Base-by-base conservation (phyloP, 1,284 basidiomycete genomes). In the Pyrrhoderma noxium region DNA sequence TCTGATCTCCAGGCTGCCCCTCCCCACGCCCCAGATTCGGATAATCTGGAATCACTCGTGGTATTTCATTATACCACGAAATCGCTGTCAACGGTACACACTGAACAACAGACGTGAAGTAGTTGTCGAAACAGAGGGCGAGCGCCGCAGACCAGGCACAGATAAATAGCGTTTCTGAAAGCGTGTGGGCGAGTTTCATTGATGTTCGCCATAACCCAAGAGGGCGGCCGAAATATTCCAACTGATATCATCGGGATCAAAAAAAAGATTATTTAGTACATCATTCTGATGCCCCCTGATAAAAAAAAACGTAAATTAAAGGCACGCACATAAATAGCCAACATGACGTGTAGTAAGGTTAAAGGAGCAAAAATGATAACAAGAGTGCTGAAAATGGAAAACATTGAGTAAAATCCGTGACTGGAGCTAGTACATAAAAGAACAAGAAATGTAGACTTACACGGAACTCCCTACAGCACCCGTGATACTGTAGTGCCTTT, bases 91-190 rank as follows among this genome's bases (percentile, higher is more conserved):
- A 56, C 1, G 80, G 71, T 0, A 82, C 75, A 61, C 92, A 95
- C 34, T 85, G 81, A 51, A 94, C 78, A 23, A 82, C 70, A 25
- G 90, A 90, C 2, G 91, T 93, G 67, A 93, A 91, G 67, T 86
- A 92, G 63, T 94, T 92, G 73, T 95, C 90, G 65, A 94, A 90
- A 53, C 80, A 82, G 47, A 94, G 80, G 11, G 89, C 85, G 41
- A 95, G 75, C 27, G 88, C 83, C n/a, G 90, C 87, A 54, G 89
- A 90, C 91, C 92, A 95, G 18, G 88, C 79, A 67, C 89, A 93
- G 56, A 95, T 91, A 63, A 93, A 93, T 47, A 92, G 72, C 38
- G 93, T 84, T 70, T 93, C 90, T 43, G 79, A 74, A 40, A 90
- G 75, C 4, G 89, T 90, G 61, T 89, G 82, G 1, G 82, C 78